Conservation (phyloP, 495 filamentous ascomycete species). For the Thozetella sp. region DNA sequence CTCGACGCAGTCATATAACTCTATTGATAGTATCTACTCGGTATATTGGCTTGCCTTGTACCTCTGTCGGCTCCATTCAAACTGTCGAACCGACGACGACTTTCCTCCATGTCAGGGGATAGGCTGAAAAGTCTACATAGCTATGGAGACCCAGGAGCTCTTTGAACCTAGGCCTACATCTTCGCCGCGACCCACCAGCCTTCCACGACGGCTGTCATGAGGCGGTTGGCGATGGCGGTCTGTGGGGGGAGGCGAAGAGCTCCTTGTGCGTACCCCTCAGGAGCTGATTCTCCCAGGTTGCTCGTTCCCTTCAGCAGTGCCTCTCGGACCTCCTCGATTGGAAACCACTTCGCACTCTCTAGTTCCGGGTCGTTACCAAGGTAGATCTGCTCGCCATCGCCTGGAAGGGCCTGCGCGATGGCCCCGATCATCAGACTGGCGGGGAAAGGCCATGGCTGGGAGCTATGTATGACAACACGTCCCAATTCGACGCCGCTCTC, state of each 20-base stretch:
- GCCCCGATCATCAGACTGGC: constrained; percentile 95
- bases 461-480: constrained; percentile 87
- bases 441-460: constrained; percentile 72
- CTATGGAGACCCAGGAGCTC: too few relatives aligned
- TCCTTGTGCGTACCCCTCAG: constrained; percentile 73
- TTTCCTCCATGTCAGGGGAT: too few relatives aligned
- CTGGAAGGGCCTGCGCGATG: constrained; percentile 79
- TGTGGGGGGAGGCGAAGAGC: constrained; percentile 70
- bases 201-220: constrained; percentile 52
- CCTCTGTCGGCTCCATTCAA: too few relatives aligned
- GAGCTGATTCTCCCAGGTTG: constrained; percentile 61
- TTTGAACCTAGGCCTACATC: too few relatives aligned
- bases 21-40: too few relatives aligned
- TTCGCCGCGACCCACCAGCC: constrained; percentile 38
- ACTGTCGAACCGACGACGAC: too few relatives aligned
- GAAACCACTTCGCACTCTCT: constrained; percentile 86
- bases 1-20: too few relatives aligned
- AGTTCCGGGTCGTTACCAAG: constrained; percentile 89
- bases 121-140: too few relatives aligned
- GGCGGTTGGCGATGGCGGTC: constrained; percentile 80
- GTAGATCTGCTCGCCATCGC: constrained; percentile 76
- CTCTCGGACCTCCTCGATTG: constrained; percentile 67
- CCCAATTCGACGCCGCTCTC: constrained; percentile 85
- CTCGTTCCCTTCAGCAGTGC: constrained; percentile 62
- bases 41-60: too few relatives aligned